Evolutionary conservation across 768 basidiomycete genomes (phyloP).

Genomic region (Suillus cothurnatus): DNA sequence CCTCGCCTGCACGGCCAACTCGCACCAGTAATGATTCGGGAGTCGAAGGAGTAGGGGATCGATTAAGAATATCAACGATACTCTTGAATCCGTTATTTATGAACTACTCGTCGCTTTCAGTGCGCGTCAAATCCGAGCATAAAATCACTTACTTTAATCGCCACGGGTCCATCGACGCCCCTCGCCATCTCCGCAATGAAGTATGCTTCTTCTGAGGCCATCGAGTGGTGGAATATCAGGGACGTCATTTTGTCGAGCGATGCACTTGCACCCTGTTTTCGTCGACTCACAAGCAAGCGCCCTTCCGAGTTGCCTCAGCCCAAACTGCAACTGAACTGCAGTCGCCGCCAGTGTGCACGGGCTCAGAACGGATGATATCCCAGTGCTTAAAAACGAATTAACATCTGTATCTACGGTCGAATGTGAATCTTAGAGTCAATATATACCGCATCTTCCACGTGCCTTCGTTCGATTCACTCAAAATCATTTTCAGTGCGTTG

Average conservation of each 20-base stretch:
- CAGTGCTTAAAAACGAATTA: conserved; percentile 56
- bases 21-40: conserved; percentile 38
- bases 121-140: not conserved
- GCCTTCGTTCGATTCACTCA: conserved; percentile 67
- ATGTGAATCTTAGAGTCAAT: conserved; percentile 10
- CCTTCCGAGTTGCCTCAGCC: conserved; percentile 72
- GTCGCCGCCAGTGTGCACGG: conserved; percentile 87
- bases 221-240: conserved; percentile 70
- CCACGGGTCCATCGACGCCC: conserved; percentile 66
- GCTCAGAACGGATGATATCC: conserved; percentile 67
- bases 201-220: conserved; percentile 78
- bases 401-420: conserved; percentile 40
- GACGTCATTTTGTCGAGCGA: conserved; percentile 68
- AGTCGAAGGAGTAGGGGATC: conserved; percentile 26
- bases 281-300: conserved; percentile 60
- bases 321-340: conserved; percentile 75
- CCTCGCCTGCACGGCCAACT: conserved; percentile 61
- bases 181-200: conserved; percentile 83
- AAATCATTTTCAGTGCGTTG: conserved; percentile 64
- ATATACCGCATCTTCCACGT: conserved; percentile 15
- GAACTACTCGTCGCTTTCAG: conserved; percentile 46
- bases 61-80: conserved; percentile 57
- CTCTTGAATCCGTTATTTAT: conserved; percentile 73
- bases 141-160: conserved; percentile 55
- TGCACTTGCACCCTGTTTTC: conserved; percentile 52